Percentiles rank a stretch among this genome's conserved stretches.
These are phyloP conservation scores for Debaryomyces subglobosus DNA, from an alignment of 1,139 yeast genomes.

Conservation along the genomic window DNA sequence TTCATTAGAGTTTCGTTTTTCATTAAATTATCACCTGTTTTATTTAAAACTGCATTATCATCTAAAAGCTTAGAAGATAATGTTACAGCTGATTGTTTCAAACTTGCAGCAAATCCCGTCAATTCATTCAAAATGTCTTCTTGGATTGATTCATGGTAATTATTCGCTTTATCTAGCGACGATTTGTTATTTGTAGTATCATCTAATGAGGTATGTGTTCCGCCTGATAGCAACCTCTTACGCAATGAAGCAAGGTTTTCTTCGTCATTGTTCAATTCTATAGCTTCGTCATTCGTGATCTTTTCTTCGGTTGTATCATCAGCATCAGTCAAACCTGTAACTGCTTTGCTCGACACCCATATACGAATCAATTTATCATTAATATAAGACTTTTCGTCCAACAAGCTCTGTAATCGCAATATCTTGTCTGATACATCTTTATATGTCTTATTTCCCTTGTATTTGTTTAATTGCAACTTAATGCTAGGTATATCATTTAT, in stretches of 20 bases:
- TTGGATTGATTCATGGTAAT: conserved; percentile 48
- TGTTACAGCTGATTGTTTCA: conserved; percentile 40
- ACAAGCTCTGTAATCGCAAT: conserved; percentile 17
- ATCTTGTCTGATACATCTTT: conserved; percentile 13
- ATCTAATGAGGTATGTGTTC: conserved; percentile 16
- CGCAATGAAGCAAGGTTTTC: conserved; percentile 29
- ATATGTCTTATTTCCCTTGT: conserved; percentile 17
- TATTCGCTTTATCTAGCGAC: conserved; percentile 15
- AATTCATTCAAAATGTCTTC: conserved; percentile 44
- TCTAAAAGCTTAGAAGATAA: conserved; percentile 40
- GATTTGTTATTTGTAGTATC: conserved; percentile 3
- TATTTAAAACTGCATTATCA: conserved; percentile 39
- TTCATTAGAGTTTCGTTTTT: conserved; percentile 41
- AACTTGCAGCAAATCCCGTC: conserved; percentile 36
- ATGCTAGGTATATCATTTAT: conserved; percentile 15
- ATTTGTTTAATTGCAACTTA: conserved; percentile 11
- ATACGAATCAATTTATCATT: conserved; percentile 20
- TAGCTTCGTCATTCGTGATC: neutral
- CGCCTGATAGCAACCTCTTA: conserved; percentile 31
- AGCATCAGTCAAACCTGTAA: conserved; percentile 2
- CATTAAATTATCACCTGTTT: conserved; percentile 41
- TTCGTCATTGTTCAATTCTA: conserved; percentile 15
- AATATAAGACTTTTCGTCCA: conserved; percentile 30
- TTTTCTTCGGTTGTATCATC: conserved; percentile 6
- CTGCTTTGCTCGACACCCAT: conserved; percentile 13